Base-by-base conservation (phyloP, 129 eudicot genomes). In the Saussurea involucrata region DNA sequence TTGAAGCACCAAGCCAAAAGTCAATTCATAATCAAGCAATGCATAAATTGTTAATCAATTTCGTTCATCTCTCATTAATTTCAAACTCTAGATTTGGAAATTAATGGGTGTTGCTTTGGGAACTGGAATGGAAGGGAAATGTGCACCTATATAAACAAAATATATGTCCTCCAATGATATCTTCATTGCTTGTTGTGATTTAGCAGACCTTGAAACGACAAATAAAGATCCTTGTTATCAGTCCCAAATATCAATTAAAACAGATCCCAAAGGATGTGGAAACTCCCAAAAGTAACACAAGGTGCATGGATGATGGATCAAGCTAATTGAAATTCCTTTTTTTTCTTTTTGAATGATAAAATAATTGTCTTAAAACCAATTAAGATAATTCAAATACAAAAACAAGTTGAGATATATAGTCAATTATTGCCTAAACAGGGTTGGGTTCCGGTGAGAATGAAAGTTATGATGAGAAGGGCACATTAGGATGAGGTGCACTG, bases 181-280 rank as follows among this genome's bases (percentile, higher is more conserved):
- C 21, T 71, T 73, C 74, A 94, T 53, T 86, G 95, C 37, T 74
- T 74, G 76, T 81, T 92, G 80, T 95, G 99, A 76, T 80, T 92
- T 64, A 95, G 95, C 81, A 95, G 81, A 49, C 96, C 94, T 84
- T 92, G 97, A 79, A 95, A 95, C 63, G 96, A 88, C 42, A 92
- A 40, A 76, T 92, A 95, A 6, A 95, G 96, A 82, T 95, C 99
- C 72, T 95, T 95, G 70, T 95, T 95, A 27, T 92, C 96, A 29
- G 58, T 63, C 66, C 99, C 99, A 24, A 95, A 92, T 32, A 95
- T 92, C 80, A 77, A 40, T 44, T 68, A 18, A 44, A 49, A 36
- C 33, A 32, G 0, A 21, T 71, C 60, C 61, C n/a, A 53, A 53
- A 53, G 61, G 2, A 53, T 53, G 61, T 17, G 11, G 21, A 42